phyloP scores from a whole-genome alignment of 2,329 filamentous ascomycete genomes.

The Epichloe uncinata region DNA sequence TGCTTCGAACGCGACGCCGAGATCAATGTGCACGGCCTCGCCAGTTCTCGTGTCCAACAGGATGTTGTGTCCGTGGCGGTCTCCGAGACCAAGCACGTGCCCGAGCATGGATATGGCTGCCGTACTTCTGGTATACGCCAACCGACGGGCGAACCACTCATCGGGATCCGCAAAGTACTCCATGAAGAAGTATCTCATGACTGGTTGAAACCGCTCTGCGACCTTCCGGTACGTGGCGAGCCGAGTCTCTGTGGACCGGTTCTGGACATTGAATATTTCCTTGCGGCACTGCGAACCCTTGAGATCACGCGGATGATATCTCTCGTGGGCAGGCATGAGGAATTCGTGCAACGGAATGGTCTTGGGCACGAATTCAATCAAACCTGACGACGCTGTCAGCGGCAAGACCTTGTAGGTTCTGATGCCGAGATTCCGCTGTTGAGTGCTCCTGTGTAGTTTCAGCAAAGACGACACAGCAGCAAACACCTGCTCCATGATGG shows the following conservation, averaged over 20 bases:
- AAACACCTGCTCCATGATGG: constrained; percentile 99
- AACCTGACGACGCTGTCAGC: constrained; percentile 67
- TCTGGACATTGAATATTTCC: constrained; percentile 62
- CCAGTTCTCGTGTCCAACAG: constrained; percentile 79
- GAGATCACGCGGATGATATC: constrained; percentile 74
- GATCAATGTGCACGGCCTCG: constrained; percentile 91
- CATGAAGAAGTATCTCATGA: constrained; percentile 95
- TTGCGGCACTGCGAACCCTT: constrained; percentile 65
- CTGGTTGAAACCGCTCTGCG: constrained; percentile 72
- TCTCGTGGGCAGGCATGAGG: constrained; percentile 77
- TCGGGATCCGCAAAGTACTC: constrained; percentile 88
- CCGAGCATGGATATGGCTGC: constrained; percentile 93
- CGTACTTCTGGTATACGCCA: constrained; percentile 86
- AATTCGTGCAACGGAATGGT: constrained; percentile 88
- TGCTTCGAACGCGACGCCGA: constrained; percentile 94
- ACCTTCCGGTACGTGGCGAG: constrained; percentile 66
- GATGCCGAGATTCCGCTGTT: constrained; percentile 79
- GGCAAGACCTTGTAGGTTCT: constrained; percentile 96
- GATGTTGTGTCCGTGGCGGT: constrained; percentile 95
- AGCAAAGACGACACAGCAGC: constrained; percentile 86
- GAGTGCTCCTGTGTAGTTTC: constrained; percentile 71
- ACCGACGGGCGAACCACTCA: constrained; percentile 82
- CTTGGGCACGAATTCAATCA: constrained; percentile 95
- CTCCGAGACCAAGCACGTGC: constrained; percentile 82
- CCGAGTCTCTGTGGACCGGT: constrained; percentile 54